A percentile compares a stretch with the other conserved stretches of the same genome.
phyloP scores from a whole-genome alignment of 352 stramenopile genomes.

The Phytopythium ostracodes region DNA sequence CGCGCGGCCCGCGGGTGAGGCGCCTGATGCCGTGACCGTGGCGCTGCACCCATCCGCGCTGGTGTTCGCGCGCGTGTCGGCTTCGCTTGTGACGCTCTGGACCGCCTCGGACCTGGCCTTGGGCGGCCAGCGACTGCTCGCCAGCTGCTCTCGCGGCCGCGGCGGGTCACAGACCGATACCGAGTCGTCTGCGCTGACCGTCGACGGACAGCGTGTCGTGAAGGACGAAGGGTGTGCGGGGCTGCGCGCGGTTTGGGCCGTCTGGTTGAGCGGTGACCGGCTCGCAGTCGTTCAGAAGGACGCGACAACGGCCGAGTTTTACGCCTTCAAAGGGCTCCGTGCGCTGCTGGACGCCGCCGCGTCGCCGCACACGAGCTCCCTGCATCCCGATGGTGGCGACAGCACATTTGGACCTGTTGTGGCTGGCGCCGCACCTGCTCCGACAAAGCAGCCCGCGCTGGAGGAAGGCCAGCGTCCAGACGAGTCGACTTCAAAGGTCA shows the following conservation, averaged over 20 bases:
- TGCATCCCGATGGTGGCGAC: slow-evolving; percentile 3
- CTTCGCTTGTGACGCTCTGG: slow-evolving; percentile 42
- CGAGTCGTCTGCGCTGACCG: slow-evolving; percentile 1
- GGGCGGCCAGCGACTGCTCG: slow-evolving; percentile 29
- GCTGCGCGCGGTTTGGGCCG: slow-evolving; percentile 36
- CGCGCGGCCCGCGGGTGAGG: slow-evolving; percentile 31
- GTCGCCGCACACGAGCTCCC: slow-evolving; percentile 4
- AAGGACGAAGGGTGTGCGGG: slow-evolving; percentile 14
- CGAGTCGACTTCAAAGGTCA: neutral
- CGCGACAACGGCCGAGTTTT: slow-evolving; percentile 62
- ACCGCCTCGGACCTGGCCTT: slow-evolving; percentile 29
- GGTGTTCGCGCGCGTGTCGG: slow-evolving; percentile 59
- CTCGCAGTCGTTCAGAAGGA: slow-evolving; percentile 64
- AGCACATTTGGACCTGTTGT: neutral
- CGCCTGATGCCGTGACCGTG: slow-evolving; percentile 37
- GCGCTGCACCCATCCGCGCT: slow-evolving; percentile 45
- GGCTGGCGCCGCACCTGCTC: neutral
- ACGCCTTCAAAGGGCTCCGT: slow-evolving; percentile 52
- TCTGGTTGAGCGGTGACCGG: slow-evolving; percentile 49
- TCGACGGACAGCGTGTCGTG: neutral
- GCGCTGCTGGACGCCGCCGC: slow-evolving; percentile 17
- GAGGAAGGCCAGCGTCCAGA: neutral
- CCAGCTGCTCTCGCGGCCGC: slow-evolving; percentile 25
- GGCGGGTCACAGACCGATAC: slow-evolving; percentile 14
- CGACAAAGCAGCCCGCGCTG: neutral